These are phyloP conservation scores for Xylariaceae sp. DNA, from an alignment of 2,329 filamentous ascomycete genomes.

Conservation along the genomic window DNA sequence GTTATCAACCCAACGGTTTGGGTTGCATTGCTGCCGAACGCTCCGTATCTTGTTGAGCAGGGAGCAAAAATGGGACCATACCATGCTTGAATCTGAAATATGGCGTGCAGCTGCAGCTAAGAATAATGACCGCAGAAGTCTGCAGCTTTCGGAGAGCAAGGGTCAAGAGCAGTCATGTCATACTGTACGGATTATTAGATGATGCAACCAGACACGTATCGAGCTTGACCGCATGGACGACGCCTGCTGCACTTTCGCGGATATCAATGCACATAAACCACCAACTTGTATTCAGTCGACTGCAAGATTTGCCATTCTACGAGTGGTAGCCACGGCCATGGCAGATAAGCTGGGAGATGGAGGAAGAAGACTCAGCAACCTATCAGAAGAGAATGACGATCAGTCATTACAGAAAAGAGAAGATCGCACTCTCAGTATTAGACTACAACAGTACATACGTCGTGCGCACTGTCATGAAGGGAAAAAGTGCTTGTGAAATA, in stretches of 20 bases:
- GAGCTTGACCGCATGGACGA: neutral
- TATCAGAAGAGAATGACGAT: no score
- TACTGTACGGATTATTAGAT: no score
- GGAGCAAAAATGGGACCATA: constrained; percentile 24
- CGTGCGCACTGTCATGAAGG: no score
- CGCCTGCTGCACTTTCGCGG: neutral
- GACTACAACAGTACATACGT: no score
- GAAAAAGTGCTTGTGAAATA: no score
- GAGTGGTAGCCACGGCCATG: neutral
- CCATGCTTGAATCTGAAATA: constrained; percentile 23
- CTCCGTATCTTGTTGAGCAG: constrained; percentile 30
- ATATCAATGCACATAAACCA: neutral
- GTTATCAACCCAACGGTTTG: constrained; percentile 25
- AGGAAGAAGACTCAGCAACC: no score
- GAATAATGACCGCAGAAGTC: constrained; percentile 27
- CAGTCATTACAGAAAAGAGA: no score
- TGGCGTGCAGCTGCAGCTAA: constrained; percentile 36
- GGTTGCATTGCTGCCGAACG: constrained; percentile 27
- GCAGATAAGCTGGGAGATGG: no score
- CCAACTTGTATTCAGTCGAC: neutral
- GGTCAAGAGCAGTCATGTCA: constrained; percentile 6
- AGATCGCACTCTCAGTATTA: no score
- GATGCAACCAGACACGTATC: neutral
- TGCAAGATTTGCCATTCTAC: neutral
- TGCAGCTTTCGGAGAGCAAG: constrained; percentile 27